phyloP scores from a whole-genome alignment of 352 stramenopile genomes.

The Globisporangium irregulare region DNA sequence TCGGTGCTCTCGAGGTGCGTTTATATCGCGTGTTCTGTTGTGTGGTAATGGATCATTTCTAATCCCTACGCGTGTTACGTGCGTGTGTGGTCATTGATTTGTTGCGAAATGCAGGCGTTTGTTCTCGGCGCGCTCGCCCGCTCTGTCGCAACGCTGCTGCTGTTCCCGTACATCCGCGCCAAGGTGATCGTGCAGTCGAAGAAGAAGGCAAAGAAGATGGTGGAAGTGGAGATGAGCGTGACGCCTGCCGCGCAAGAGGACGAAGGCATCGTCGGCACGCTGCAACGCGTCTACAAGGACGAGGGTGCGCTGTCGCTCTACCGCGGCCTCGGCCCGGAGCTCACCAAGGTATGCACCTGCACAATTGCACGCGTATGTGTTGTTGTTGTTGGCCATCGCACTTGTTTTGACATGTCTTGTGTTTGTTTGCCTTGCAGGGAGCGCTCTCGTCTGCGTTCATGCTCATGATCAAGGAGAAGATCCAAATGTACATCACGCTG shows the following conservation, averaged over 20 bases:
- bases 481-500: conserved; percentile 88
- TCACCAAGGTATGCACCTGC: conserved; percentile 67
- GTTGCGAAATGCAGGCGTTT: conserved; percentile 79
- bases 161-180: conserved; percentile 96
- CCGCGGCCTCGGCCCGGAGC: conserved; percentile 92
- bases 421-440: conserved; percentile 42
- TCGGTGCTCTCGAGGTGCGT: conserved; percentile 67
- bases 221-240: conserved; percentile 16
- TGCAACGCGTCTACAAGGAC: conserved; percentile 75
- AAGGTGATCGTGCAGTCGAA: conserved; percentile 94
- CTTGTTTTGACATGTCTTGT: conserved; percentile 7
- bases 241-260: conserved; percentile 21
- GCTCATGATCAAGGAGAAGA: conserved; percentile 98
- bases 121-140: conserved; percentile 92
- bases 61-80: neutral
- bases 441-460: conserved; percentile 95
- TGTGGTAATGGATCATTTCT: neutral
- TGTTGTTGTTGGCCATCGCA: neutral
- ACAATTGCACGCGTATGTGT: neutral
- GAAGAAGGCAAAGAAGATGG: conserved; percentile 42
- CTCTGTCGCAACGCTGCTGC: conserved; percentile 93
- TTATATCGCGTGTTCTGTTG: neutral
- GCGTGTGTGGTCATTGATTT: conserved; percentile 22
- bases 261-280: conserved; percentile 71
- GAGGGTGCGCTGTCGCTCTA: conserved; percentile 90